Evolutionary conservation across 2,329 filamentous ascomycete genomes (phyloP), one percentile per base, ranked within the genome.

Genomic region (Pyricularia sp.): DNA sequence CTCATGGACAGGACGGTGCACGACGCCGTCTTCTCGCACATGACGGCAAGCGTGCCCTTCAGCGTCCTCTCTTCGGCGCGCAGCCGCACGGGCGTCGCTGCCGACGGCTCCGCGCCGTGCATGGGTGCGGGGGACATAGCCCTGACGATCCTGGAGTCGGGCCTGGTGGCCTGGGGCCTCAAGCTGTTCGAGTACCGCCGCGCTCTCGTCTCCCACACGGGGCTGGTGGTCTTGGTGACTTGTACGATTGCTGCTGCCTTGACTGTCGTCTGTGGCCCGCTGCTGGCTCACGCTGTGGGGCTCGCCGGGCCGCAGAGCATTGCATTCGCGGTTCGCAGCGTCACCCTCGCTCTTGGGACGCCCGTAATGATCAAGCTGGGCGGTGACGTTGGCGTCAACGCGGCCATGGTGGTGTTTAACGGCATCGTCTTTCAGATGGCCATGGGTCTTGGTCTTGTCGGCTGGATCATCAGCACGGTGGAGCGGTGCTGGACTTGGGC

Each of bases 121-220:
- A 70, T 78, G 67, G 82, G 82, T 2, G 83, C 83, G 0, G 84
- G 84, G 10, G 83, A 85, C 70, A 74, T 81, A 3, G 83, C 84
- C 0, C 77, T 81, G 1, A 81, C 82, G 0, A 73, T 85, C 3
- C 81, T 86, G 3, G 82, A 85, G 72, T 79, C 81, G 3, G 84
- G 83, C 12, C 83, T 86, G 28, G 78, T 85, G 2, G 77, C 80
- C 3, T 86, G 84, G 84, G 84, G 84, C 0, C 80, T 86, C 71
- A 86, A 85, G 74, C 77, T 86, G 3, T 84, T 81, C 71, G 82
- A 84, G 71, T 84, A 82, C 74, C 81, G 83, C 4, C 70, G 72
- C 2, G 81, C 83, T 66, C 77, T 86, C 1, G 77, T 82, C 64
- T 84, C 81, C 26, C 71, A 77, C 0, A 79, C 79, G 0, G 83